These are phyloP conservation scores for Dryadomyces sulphureus DNA, from an alignment of 2,329 filamentous ascomycete genomes.

Conservation along the genomic window DNA sequence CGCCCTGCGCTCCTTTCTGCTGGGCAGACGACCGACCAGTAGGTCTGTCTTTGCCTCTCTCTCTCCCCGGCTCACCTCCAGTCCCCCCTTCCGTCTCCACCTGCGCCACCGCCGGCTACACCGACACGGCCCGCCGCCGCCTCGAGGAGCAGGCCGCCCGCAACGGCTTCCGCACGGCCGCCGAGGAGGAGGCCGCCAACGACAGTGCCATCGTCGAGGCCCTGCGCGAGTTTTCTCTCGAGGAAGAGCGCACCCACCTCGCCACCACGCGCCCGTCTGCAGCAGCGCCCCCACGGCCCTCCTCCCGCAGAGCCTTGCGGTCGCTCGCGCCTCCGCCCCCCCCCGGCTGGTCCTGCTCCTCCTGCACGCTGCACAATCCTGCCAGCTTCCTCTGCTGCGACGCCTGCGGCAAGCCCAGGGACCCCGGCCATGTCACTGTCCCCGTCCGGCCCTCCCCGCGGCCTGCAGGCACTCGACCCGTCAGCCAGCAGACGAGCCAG, in stretches of 20 bases:
- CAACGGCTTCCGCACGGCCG: constrained; percentile 68
- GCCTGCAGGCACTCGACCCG: too few species aligned
- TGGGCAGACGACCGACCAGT: not conserved
- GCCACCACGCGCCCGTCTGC: too few species aligned
- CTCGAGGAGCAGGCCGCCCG: constrained; percentile 23
- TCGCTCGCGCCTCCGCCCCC: not conserved
- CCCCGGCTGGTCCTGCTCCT: constrained; percentile 32
- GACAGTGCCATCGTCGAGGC: constrained; percentile 76
- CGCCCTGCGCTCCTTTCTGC: not conserved
- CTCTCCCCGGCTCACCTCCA: constrained; percentile 11
- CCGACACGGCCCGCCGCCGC: constrained; percentile 7
- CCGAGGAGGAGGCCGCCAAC: constrained; percentile 80
- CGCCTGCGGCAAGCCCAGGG: constrained; percentile 36
- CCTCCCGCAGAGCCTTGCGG: too few species aligned
- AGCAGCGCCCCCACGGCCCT: too few species aligned
- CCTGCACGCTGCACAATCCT: constrained; percentile 44
- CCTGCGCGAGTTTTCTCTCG: constrained; percentile 71
- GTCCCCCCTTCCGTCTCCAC: constrained; percentile 28
- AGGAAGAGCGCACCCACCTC: constrained; percentile 40
- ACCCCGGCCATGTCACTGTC: not conserved
- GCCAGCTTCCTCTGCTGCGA: constrained; percentile 36
- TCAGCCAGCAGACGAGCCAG: too few species aligned
- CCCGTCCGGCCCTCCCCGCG: too few species aligned
- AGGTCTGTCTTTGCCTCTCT: not conserved
- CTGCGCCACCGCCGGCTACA: constrained; percentile 50